A percentile compares a stretch with the other conserved stretches of the same genome.
Conservation (phyloP, 805 yeast species). For the Saturnispora kantuleensis region DNA sequence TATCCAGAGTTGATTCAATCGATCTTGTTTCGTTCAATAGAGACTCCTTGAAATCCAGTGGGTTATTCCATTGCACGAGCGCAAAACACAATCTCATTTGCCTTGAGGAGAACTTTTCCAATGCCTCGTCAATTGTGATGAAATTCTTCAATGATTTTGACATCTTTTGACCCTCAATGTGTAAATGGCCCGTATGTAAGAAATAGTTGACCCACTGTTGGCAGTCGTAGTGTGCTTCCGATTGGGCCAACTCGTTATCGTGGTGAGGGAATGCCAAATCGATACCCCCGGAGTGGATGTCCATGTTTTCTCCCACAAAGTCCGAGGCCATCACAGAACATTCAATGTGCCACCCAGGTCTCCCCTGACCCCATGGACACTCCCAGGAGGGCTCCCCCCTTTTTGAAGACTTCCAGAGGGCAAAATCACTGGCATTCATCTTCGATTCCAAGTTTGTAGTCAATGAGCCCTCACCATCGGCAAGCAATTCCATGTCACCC, state of each 20-base stretch:
- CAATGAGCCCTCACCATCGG: slow-evolving; percentile 92
- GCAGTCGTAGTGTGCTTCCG: slow-evolving; percentile 85
- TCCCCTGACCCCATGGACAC: slow-evolving; percentile 93
- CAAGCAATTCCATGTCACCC: slow-evolving; percentile 73
- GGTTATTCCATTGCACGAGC: slow-evolving; percentile 84
- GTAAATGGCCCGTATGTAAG: slow-evolving; percentile 94
- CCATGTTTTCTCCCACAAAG: slow-evolving; percentile 72
- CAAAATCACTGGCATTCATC: slow-evolving; percentile 76
- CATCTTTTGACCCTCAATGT: slow-evolving; percentile 98
- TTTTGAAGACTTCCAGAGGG: slow-evolving; percentile 92
- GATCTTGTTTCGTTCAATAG: slow-evolving; percentile 69
- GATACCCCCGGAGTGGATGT: slow-evolving; percentile 94
- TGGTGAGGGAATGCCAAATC: slow-evolving; percentile 98
- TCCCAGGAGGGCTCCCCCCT: slow-evolving; percentile 97
- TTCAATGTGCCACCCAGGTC: slow-evolving; percentile 99
- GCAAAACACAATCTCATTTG: slow-evolving; percentile 90
- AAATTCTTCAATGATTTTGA: slow-evolving; percentile 90
- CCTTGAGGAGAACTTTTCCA: slow-evolving; percentile 57
- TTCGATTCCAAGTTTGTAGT: slow-evolving; percentile 41
- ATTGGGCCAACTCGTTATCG: slow-evolving; percentile 95
- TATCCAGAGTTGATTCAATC: slow-evolving; percentile 62
- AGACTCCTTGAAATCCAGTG: slow-evolving; percentile 82
- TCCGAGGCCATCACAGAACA: slow-evolving; percentile 98
- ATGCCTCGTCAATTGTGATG: slow-evolving; percentile 88
- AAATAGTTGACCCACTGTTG: slow-evolving; percentile 96